A percentile compares a stretch with the other conserved stretches of the same genome.
phyloP scores from a whole-genome alignment of 768 basidiomycete genomes.

The Mycena haematopus region DNA sequence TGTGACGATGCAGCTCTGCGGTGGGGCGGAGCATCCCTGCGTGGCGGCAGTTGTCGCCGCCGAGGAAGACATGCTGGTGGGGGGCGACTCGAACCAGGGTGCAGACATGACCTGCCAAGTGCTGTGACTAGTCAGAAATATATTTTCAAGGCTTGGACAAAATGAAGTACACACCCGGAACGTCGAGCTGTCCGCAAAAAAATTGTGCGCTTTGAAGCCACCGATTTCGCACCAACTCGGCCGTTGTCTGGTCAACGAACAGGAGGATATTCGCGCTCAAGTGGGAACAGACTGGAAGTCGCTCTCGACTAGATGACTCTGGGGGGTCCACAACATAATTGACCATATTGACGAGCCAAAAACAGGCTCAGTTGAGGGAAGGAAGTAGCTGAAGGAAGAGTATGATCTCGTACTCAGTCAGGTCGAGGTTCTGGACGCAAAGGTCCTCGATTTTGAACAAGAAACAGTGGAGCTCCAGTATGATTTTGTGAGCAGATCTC shows the following conservation, averaged over 20 bases:
- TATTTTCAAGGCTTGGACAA: neutral
- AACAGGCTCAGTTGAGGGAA: conserved; percentile 26
- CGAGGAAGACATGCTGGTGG: conserved; percentile 33
- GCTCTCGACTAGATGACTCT: conserved; percentile 24
- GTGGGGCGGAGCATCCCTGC: conserved; percentile 32
- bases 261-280: neutral
- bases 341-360: conserved; percentile 22
- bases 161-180: conserved; percentile 27
- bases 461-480: too few relatives aligned
- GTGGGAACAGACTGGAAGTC: conserved; percentile 24
- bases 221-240: conserved; percentile 29
- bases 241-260: conserved; percentile 18
- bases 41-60: conserved; percentile 32
- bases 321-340: conserved; percentile 11
- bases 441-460: too few relatives aligned
- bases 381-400: too few relatives aligned
- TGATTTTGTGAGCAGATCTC: too few relatives aligned
- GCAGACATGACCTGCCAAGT: conserved; percentile 29
- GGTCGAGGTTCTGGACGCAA: too few relatives aligned
- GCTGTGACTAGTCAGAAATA: conserved; percentile 20
- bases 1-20: conserved; percentile 17
- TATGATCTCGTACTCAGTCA: too few relatives aligned
- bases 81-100: conserved; percentile 32
- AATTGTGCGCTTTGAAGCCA: conserved; percentile 29
- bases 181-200: conserved; percentile 35